Base-by-base conservation (phyloP, 208 protist genomes). In the Tritrichomonas foetus region DNA sequence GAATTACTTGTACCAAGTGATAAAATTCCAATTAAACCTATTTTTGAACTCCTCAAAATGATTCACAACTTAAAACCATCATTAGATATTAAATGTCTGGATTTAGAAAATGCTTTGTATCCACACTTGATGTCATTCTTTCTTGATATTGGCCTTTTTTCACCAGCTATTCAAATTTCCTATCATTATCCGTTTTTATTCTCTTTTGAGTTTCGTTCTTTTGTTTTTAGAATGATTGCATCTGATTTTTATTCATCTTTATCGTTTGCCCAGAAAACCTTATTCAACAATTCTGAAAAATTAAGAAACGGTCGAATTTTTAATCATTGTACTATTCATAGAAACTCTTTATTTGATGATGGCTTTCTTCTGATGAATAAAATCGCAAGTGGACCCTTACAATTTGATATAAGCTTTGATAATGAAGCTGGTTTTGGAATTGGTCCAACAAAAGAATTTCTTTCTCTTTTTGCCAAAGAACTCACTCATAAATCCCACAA, bases 101-200 rank as follows among this genome's bases (percentile, higher is more conserved):
- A 82, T n/a, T 30, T 82, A 9, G 33, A 30, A 0, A 82, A 50
- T 50, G 9, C 39, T 11, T 3, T 82, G 2, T 22, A 47, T 14
- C 30, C 22, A 41, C 30, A 82, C 25, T 82, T 82, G 41, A 22
- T 39, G 33, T 11, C 14, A 0, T 39, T 39, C 8, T 47, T 13
- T 30, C 8, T 82, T 1, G 33, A 30, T 3, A 50, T 30, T 16
- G 33, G 41, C 8, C 20, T 89, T 3, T 89, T 33, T 57, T 57
- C 41, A 1, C 41, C 44, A 5, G 41, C 78, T 57, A n/a, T 89
- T 57, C 9, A 22, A 0, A n/a, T 89, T 0, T n/a, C 47, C 30
- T 89, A 57, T 89, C 47, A 53, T 36, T 61, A 57, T 57, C 78
- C 78, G 16, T 89, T 55, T 57, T 39, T 89, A 8, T 89, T 89